Evolutionary conservation across 2,329 filamentous ascomycete species (phyloP), one percentile per base, ranked within the genome.

Genomic region (Trichoderma sp.): DNA sequence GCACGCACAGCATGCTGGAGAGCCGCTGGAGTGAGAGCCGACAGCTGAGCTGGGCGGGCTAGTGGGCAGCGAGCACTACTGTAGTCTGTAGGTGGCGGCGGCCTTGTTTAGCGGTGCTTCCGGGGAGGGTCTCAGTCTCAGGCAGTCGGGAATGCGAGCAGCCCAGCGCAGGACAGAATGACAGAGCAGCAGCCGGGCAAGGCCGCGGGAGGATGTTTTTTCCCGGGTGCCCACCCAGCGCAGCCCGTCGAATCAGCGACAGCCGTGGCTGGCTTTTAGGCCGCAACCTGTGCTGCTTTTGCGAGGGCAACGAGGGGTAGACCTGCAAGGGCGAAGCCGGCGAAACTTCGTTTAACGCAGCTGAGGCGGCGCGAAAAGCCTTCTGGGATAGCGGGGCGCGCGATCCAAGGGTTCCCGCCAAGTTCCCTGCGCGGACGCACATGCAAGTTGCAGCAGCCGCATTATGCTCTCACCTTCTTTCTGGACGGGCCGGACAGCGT

Each of bases 331-430:
- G 49, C 59, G 28, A 56, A 18, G 32, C 43, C 69, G 69, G 69
- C 69, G 56, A 58, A 70, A 70, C 69, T 30, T 55, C 69, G 69
- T 51, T 66, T 70, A 70, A 70, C 66, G 59, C 39, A 30, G 43
- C 34, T 52, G 30, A 58, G 52, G 58, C 58, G 28, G 37, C 39
- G 54, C 43, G 54, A 52, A 32, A 24, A 54, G 64, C 68, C 24
- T 61, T 11, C 32, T 46, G 24, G 59, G 58, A 68, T 66, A 54
- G 66, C 49, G 66, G 64, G 64, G 64, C 43, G 26, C 21, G 39
- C 39, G 54, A 64, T 64, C 60, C n/a, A 32, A 58, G 56, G 63
- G 63, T 56, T 66, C 39, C 51, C 39, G 52, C 63, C 63, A 66
- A 58, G 46, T 49, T 49, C 8, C 39, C 39, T 43, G 16, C 39